phyloP scores from a whole-genome alignment of 768 basidiomycete species.

The Trametes punicea region DNA sequence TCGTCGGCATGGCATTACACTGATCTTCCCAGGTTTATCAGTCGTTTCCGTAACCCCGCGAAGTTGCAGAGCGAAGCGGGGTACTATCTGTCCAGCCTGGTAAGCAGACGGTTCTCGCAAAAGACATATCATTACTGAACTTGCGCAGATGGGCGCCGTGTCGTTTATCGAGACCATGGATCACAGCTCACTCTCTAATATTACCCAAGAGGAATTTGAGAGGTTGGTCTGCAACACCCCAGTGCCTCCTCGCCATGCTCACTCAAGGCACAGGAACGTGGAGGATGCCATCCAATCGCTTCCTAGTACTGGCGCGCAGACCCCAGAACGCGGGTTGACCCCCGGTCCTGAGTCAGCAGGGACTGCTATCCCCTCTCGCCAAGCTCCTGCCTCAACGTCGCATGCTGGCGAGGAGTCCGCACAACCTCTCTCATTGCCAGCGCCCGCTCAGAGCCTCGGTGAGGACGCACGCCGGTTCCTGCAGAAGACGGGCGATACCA shows the following conservation, averaged over 20 bases:
- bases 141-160: conserved; percentile 83
- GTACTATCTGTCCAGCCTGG: conserved; percentile 94
- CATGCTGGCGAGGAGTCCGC: conserved; percentile 90
- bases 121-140: neutral
- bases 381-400: conserved; percentile 19
- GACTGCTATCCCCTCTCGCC: conserved; percentile 17
- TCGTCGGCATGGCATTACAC: neutral
- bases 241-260: neutral
- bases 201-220: conserved; percentile 92
- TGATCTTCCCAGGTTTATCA: conserved; percentile 73
- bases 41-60: conserved; percentile 84
- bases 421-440: conserved; percentile 64
- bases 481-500: conserved; percentile 87
- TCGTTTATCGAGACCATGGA: conserved; percentile 99
- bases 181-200: conserved; percentile 89
- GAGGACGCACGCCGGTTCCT: conserved; percentile 81
- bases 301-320: conserved; percentile 34
- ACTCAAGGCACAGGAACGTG: conserved; percentile 42
- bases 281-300: conserved; percentile 55
- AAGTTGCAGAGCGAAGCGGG: conserved; percentile 95
- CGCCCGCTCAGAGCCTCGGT: conserved; percentile 40
- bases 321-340: conserved; percentile 28
- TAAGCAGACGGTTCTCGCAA: conserved; percentile 40
- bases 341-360: conserved; percentile 28
- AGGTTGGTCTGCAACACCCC: conserved; percentile 37